These are phyloP conservation scores for Abrus pulchellus DNA, from an alignment of 306 rosid species.

Conservation along the genomic window DNA sequence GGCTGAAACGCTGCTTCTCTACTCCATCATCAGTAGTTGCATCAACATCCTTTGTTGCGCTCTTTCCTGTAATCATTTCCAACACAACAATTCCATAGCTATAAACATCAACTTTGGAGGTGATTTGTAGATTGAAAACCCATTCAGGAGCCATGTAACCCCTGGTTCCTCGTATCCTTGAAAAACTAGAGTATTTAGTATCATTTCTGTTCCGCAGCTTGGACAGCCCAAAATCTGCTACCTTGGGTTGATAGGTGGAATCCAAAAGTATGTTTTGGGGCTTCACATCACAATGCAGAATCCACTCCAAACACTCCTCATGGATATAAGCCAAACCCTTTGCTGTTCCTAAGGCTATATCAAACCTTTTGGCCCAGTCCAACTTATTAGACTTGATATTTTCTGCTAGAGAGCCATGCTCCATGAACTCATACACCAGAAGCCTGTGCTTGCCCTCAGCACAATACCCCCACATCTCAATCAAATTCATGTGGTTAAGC, in stretches of 20 bases:
- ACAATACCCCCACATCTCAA: constrained; percentile 72
- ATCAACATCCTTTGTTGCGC: constrained; percentile 32
- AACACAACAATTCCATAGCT: constrained; percentile 70
- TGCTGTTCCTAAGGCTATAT: constrained; percentile 67
- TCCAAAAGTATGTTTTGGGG: constrained; percentile 70
- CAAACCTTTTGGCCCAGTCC: constrained; percentile 58
- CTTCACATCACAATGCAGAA: constrained; percentile 74
- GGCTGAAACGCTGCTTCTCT: constrained; percentile 32
- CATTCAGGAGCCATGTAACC: constrained; percentile 84
- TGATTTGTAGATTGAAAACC: constrained; percentile 63
- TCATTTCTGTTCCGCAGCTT: constrained; percentile 58
- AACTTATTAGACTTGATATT: constrained; percentile 50
- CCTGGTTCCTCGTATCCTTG: constrained; percentile 68
- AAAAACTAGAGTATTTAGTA: constrained; percentile 43
- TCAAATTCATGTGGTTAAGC: constrained; percentile 72
- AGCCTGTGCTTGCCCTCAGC: constrained; percentile 66
- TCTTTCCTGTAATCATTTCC: constrained; percentile 69
- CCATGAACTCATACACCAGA: constrained; percentile 67
- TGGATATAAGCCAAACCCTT: constrained; percentile 73
- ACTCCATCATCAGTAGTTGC: neutral
- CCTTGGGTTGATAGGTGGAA: constrained; percentile 58
- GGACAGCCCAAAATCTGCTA: constrained; percentile 71
- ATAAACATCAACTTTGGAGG: constrained; percentile 77
- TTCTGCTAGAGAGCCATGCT: constrained; percentile 58
- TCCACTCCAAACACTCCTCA: constrained; percentile 80